Conservation (phyloP, 495 filamentous ascomycete genomes). For the Daldinia vernicosa region DNA sequence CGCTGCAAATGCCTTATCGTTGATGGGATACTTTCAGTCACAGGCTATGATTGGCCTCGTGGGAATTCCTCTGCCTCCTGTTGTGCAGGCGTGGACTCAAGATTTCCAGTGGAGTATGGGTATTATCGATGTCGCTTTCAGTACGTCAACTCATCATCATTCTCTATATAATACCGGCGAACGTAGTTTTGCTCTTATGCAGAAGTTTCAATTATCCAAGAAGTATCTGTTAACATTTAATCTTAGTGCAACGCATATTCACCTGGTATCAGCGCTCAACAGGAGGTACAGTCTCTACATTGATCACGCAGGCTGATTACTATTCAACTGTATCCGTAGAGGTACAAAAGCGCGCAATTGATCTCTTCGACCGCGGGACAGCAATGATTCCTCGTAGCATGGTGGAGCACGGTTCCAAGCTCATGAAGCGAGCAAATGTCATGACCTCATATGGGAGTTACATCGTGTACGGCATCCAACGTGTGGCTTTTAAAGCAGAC, state of each 20-base stretch:
- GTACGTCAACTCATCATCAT: slow-evolving; percentile 21
- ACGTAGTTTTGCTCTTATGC: slow-evolving; percentile 1
- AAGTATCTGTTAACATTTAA: slow-evolving; percentile 25
- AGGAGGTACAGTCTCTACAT: slow-evolving; percentile 82
- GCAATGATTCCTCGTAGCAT: slow-evolving; percentile 62
- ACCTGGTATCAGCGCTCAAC: slow-evolving; percentile 98
- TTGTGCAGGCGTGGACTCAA: slow-evolving; percentile 94
- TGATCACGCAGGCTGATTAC: slow-evolving; percentile 78
- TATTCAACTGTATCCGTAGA: slow-evolving; percentile 81
- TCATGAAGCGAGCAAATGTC: slow-evolving; percentile 57
- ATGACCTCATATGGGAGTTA: slow-evolving; percentile 62
- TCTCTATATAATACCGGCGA: slow-evolving; percentile 46
- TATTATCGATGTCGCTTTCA: slow-evolving; percentile 80
- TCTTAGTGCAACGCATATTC: slow-evolving; percentile 76
- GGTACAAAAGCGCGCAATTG: slow-evolving; percentile 70
- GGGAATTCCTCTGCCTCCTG: slow-evolving; percentile 82
- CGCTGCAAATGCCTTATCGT: slow-evolving; percentile 87
- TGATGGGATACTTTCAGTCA: slow-evolving; percentile 95
- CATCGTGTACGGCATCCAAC: slow-evolving; percentile 84
- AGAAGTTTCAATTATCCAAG: slow-evolving; percentile 54
- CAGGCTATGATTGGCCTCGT: slow-evolving; percentile 94
- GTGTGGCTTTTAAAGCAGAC: slow-evolving; percentile 83
- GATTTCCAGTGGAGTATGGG: slow-evolving; percentile 99
- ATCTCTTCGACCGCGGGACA: slow-evolving; percentile 57
- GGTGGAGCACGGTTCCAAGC: slow-evolving; percentile 52